Evolutionary conservation across 306 rosid genomes (phyloP).

Genomic region (Pterocarpus santalinus): DNA sequence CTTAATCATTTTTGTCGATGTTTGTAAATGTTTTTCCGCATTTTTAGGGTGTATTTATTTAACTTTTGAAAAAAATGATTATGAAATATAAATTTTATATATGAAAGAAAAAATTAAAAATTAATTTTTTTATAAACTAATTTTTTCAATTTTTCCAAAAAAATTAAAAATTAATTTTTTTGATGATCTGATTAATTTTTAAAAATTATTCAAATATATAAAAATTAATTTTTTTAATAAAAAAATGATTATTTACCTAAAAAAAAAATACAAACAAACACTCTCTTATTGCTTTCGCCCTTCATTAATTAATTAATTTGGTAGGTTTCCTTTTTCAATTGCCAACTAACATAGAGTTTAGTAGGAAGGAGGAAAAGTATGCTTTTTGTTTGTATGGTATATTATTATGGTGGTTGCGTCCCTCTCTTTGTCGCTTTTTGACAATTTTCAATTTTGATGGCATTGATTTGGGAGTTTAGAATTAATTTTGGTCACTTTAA

Average conservation of each 20-base stretch:
- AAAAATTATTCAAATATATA: too few species aligned
- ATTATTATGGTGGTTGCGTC: constrained; percentile 40
- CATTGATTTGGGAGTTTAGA: neutral
- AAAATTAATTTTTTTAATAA: too few species aligned
- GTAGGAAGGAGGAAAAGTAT: constrained; percentile 26
- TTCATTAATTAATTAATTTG: neutral
- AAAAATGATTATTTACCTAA: too few species aligned
- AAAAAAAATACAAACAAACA: too few species aligned
- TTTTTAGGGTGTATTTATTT: neutral
- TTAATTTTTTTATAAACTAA: too few species aligned
- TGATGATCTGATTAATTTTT: too few species aligned
- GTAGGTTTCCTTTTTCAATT: constrained; percentile 15
- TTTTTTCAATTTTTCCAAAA: too few species aligned
- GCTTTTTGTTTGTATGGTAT: neutral
- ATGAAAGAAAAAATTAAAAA: too few species aligned
- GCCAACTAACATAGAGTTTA: constrained; percentile 9
- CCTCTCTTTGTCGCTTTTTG: constrained; percentile 17
- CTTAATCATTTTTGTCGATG: neutral
- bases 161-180: too few species aligned
- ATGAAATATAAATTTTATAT: too few species aligned
- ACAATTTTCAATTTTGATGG: constrained; percentile 14
- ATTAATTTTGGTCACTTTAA: too few species aligned
- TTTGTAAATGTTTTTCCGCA: neutral
- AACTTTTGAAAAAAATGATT: too few species aligned
- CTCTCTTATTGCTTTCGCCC: neutral